Evolutionary conservation across 2,329 filamentous ascomycete species (phyloP).

Genomic region (Exutisphaerella laricina): DNA sequence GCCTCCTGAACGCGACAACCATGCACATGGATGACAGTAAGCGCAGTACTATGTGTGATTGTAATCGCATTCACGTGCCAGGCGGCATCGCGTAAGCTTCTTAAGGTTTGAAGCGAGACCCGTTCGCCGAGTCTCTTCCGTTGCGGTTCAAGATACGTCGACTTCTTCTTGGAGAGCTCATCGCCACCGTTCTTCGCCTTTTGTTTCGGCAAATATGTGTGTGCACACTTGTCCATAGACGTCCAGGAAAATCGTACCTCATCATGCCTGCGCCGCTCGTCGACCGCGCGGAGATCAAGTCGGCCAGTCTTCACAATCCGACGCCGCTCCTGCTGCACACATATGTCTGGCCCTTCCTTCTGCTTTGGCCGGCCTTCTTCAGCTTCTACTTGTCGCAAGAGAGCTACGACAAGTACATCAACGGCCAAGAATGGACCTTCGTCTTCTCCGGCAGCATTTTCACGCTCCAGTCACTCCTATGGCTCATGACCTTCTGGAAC

Average conservation of each 20-base stretch:
- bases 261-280: constrained; percentile 62
- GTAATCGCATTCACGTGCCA: background rate
- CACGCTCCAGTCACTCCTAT: constrained; percentile 79
- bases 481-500: constrained; percentile 97
- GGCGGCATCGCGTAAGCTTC: too few relatives aligned
- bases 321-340: constrained; percentile 73
- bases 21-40: too few relatives aligned
- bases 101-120: too few relatives aligned
- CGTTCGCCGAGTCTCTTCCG: too few relatives aligned
- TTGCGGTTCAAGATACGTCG: constrained; percentile 2
- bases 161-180: constrained; percentile 1
- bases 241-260: constrained; percentile 24
- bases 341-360: constrained; percentile 88
- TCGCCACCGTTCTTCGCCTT: background rate
- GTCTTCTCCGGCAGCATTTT: constrained; percentile 87
- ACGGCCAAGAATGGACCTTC: constrained; percentile 96
- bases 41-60: too few relatives aligned
- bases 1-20: too few relatives aligned
- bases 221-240: background rate
- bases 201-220: background rate
- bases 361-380: constrained; percentile 89
- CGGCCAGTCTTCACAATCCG: constrained; percentile 81
- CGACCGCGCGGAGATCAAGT: constrained; percentile 82
- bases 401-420: constrained; percentile 84
- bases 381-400: constrained; percentile 77